Evolutionary conservation across 1,284 basidiomycete species (phyloP), one percentile per base, ranked within the genome.

Genomic region (Sanghuangporus sanghuang): DNA sequence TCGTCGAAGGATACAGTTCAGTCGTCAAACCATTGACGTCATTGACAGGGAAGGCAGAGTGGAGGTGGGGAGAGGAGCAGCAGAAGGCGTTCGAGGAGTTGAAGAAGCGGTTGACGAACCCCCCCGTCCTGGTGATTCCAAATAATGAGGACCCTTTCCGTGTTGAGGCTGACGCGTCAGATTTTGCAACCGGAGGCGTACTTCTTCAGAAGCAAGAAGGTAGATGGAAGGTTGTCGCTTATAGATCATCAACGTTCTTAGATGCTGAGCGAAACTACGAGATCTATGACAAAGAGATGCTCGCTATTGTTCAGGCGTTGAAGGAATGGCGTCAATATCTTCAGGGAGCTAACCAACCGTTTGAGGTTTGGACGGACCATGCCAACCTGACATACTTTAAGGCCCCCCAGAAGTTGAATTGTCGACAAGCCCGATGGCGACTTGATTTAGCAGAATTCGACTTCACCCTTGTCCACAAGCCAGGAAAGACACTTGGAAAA

Each of bases 241-340:
- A 69, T 64, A 48, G 71, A 3, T 77, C 73, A 0, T 69, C 75
- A 59, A 36, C 68, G 0, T 64, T 79, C 12, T 69, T 69, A 35
- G 64, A 67, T 44, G 61, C 68, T 2, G 68, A 76, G 69, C 57
- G 70, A 6, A 83, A 83, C 66, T 83, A 82, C 67, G 71, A 76
- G 21, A 78, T 79, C 40, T 75, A 80, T 67, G 77, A 85, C 66
- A 72, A 76, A 59, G 81, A 85, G 71, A 61, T 85, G 14, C 44
- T 82, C 0, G 74, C 76, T 0, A 75, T 81, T 18, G 73, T 79
- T 7, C 8, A 64, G n/a, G 66, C 72, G 0, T 64, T 78, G 12
- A 66, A 76, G 59, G 72, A 69, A 44, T 80, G 75, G 76, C 56
- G 71, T 6, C 71, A 74, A 44, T 74, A 73, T 59, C 72, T 64